Conservation (phyloP, 2,329 filamentous ascomycete genomes). For the Aspergillus cejpii region DNA sequence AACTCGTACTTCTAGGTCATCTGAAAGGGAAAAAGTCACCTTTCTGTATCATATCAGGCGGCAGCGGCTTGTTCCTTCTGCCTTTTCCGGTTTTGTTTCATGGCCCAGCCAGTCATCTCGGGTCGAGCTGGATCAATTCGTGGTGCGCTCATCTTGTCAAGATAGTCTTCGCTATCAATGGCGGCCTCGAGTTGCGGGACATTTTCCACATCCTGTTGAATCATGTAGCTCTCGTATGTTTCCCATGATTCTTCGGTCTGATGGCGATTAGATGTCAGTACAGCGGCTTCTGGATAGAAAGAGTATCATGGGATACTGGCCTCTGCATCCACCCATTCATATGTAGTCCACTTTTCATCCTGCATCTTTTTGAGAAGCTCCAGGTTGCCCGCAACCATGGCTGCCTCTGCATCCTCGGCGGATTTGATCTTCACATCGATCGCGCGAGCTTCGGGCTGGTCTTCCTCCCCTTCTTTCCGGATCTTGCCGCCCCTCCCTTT, state of each 20-base stretch:
- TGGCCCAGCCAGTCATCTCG: conserved; percentile 41
- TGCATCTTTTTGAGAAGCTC: conserved; percentile 69
- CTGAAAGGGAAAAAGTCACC: not conserved
- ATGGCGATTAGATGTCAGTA: conserved; percentile 11
- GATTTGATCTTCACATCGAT: conserved; percentile 85
- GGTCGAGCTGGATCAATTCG: conserved; percentile 41
- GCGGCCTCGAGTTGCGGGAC: conserved; percentile 48
- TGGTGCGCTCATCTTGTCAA: conserved; percentile 57
- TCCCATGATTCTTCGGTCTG: conserved; percentile 63
- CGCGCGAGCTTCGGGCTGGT: conserved; percentile 57
- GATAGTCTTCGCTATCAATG: conserved; percentile 53
- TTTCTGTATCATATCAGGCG: conserved; percentile 18
- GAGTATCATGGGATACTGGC: conserved; percentile 17
- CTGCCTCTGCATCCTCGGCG: conserved; percentile 59
- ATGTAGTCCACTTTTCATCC: conserved; percentile 70
- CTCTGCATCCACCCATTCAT: conserved; percentile 78
- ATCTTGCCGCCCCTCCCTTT: conserved; percentile 30
- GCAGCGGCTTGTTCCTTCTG: conserved; percentile 20
- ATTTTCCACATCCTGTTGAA: conserved; percentile 43
- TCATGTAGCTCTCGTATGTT: conserved; percentile 66
- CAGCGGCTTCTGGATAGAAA: not conserved
- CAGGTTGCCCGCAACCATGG: conserved; percentile 64
- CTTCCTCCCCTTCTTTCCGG: conserved; percentile 41
- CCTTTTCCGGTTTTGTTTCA: conserved; percentile 39
- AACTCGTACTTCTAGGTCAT: not conserved